These are phyloP conservation scores for Diutina scorzettiae DNA, from an alignment of 1,139 yeast species.

Conservation along the genomic window DNA sequence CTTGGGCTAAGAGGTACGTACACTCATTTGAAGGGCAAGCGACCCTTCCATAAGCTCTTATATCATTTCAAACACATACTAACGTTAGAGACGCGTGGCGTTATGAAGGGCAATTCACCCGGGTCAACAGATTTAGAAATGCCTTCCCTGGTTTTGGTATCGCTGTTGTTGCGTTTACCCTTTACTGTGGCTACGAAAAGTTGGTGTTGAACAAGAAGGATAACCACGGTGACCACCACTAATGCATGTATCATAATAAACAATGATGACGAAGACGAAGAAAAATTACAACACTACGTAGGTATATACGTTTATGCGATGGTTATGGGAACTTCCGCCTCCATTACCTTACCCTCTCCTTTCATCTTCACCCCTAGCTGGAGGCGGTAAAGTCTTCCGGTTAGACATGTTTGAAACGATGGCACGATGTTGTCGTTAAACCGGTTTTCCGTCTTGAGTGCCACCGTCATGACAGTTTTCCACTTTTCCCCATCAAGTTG, in stretches of 20 bases:
- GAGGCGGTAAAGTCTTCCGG: constrained; percentile 39
- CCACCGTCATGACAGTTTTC: constrained; percentile 19
- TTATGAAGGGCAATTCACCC: constrained; percentile 70
- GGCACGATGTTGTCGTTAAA: constrained; percentile 41
- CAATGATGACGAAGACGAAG: too few relatives aligned
- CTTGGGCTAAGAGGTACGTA: constrained; percentile 39
- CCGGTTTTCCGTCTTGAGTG: constrained; percentile 23
- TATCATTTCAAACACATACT: neutral
- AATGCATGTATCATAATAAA: neutral
- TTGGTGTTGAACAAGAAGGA: constrained; percentile 22
- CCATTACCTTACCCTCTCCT: constrained; percentile 14
- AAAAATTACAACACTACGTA: too few relatives aligned
- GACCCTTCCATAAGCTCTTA: too few relatives aligned
- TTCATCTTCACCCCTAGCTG: constrained; percentile 29
- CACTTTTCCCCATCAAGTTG: constrained; percentile 19
- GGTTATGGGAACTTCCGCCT: constrained; percentile 1
- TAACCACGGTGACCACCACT: constrained; percentile 10
- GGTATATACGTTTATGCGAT: too few relatives aligned
- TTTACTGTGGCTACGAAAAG: constrained; percentile 55
- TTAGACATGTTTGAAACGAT: constrained; percentile 43
- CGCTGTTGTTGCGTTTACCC: constrained; percentile 66
- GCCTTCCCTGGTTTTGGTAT: constrained; percentile 80
- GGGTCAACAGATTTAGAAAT: constrained; percentile 56
- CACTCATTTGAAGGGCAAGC: too few relatives aligned
- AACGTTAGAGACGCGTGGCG: constrained; percentile 66